phyloP scores from a whole-genome alignment of 2,329 filamentous ascomycete species.

The Cladosporium sphaerospermum region DNA sequence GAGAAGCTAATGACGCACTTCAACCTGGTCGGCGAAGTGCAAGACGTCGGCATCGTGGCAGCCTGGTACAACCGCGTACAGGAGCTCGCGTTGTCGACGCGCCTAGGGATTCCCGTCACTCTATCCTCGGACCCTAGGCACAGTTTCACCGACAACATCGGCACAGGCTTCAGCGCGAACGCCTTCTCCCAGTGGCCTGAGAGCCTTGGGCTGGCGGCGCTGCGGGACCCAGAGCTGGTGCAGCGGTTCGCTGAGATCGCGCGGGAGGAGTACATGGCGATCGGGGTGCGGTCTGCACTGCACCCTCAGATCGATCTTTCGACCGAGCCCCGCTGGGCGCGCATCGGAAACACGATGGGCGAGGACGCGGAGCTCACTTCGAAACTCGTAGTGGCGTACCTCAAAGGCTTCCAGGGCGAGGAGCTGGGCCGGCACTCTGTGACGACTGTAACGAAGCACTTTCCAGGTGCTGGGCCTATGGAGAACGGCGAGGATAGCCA shows the following conservation, averaged over 20 bases:
- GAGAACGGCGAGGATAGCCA: conserved; percentile 50
- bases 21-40: conserved; percentile 42
- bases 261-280: conserved; percentile 41
- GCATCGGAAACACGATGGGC: conserved; percentile 43
- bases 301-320: conserved; percentile 48
- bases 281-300: conserved; percentile 42
- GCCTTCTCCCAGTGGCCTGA: conserved; percentile 49
- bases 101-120: conserved; percentile 46
- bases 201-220: conserved; percentile 44
- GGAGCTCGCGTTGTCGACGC: conserved; percentile 37
- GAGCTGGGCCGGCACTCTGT: conserved; percentile 40
- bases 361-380: conserved; percentile 40
- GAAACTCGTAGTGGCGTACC: conserved; percentile 34
- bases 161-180: conserved; percentile 39
- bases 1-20: conserved; percentile 42
- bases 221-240: conserved; percentile 41
- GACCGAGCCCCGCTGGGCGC: conserved; percentile 48
- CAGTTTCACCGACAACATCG: conserved; percentile 40
- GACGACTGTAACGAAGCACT: conserved; percentile 49
- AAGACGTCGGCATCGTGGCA: conserved; percentile 31
- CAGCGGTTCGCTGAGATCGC: conserved; percentile 45
- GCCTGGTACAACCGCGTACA: conserved; percentile 42
- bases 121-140: conserved; percentile 46
- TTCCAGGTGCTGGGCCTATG: conserved; percentile 47
- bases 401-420: conserved; percentile 45